Evolutionary conservation across 176 grass and related monocot species (phyloP), one percentile per base, ranked within the genome.

Genomic region (Avena eriantha): DNA sequence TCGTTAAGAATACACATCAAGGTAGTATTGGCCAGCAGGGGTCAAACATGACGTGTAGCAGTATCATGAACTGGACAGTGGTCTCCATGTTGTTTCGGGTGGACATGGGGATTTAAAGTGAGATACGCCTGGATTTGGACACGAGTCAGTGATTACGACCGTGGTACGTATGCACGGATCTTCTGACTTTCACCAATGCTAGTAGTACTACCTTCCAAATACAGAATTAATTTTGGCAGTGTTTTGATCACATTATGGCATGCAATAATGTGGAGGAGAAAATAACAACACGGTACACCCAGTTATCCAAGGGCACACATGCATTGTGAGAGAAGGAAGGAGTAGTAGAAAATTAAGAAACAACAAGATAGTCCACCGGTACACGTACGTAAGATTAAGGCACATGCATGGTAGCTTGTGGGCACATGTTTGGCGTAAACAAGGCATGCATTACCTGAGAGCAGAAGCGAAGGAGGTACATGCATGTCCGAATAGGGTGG

Each of bases 111-210:
- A 71, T 64, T 63, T 39, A 71, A 23, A 73, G 43, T 81, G 43
- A 74, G 85, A 81, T 80, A 81, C 41, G 26, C 8, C 34, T 59
- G 26, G 68, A 73, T 39, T 74, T 51, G 68, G 15, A 74, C 69
- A 48, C 49, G 34, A 31, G 18, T 24, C 12, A n/a, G 31, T 55
- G 48, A 56, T 41, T 69, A 23, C 21, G 43, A 73, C 70, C 70
- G 43, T 48, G 34, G 31, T 67, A 26, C 14, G n/a, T 60, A 43
- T 43, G 43, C 36, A 71, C 4, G 35, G 39, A 41, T 41, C 55
- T 43, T 15, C 23, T 12, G 39, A 45, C 13, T 41, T 39, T 41
- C 7, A 5, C 39, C 39, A 10, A 49, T 13, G 15, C 22, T 13
- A 21, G 5, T 41, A 41, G 39, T 41, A 41, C 23, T 33, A 19